phyloP scores from a whole-genome alignment of 768 basidiomycete species.

The Xerocomus spinulosus region DNA sequence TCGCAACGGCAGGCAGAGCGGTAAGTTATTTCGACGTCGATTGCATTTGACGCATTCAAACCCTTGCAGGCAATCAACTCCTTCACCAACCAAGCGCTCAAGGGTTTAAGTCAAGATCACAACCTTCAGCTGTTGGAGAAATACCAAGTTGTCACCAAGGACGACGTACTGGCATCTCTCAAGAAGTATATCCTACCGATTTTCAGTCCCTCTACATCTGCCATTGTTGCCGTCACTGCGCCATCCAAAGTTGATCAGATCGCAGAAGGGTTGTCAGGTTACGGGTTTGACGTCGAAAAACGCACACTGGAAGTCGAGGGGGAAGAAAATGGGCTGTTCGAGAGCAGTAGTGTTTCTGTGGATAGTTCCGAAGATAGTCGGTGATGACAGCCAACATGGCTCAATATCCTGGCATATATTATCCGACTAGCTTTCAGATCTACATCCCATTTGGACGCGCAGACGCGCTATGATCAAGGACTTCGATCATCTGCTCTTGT shows the following conservation, averaged over 20 bases:
- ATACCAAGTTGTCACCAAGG: conserved; percentile 74
- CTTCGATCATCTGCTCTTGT: conserved; percentile 56
- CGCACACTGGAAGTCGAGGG: conserved; percentile 60
- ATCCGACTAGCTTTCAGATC: background rate
- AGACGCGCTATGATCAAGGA: conserved; percentile 35
- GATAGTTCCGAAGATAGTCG: conserved; percentile 21
- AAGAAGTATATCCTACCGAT: conserved; percentile 77
- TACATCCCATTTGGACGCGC: background rate
- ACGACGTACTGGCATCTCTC: conserved; percentile 68
- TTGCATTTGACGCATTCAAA: conserved; percentile 7
- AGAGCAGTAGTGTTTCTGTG: conserved; percentile 31
- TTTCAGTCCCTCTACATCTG: conserved; percentile 71
- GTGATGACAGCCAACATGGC: background rate
- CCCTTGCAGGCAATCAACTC: conserved; percentile 64
- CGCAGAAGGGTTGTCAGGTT: conserved; percentile 50
- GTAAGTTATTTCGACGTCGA: conserved; percentile 41
- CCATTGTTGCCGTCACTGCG: conserved; percentile 78
- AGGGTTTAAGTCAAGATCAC: conserved; percentile 70
- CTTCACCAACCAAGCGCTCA: conserved; percentile 89
- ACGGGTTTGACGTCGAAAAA: conserved; percentile 80
- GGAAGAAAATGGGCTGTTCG: conserved; percentile 41
- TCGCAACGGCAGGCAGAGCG: conserved; percentile 84
- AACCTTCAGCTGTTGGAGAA: conserved; percentile 73
- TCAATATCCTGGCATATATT: background rate
- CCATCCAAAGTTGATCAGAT: conserved; percentile 77